A percentile compares a stretch with the other conserved stretches of the same genome.
Evolutionary conservation across 2,329 filamentous ascomycete genomes (phyloP).

Genomic region (Exophiala sp.): DNA sequence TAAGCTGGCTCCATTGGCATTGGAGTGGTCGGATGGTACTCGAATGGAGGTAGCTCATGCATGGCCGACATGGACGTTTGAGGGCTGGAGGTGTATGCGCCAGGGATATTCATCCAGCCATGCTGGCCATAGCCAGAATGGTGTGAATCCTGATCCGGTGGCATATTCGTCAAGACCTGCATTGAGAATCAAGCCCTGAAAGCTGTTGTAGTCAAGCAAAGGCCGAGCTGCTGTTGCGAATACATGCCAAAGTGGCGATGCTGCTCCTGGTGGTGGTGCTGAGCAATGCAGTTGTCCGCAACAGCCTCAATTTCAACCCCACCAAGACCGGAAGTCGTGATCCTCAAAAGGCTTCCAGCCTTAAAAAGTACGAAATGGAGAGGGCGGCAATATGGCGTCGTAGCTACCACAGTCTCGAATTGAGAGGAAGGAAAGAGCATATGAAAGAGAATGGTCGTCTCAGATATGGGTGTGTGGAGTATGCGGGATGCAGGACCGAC

Average conservation of each 20-base stretch:
- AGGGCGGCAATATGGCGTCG: not conserved
- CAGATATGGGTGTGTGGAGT: conserved; percentile 14
- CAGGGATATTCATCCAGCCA: conserved; percentile 45
- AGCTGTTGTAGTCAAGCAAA: conserved; percentile 4
- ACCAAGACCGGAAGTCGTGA: conserved; percentile 1
- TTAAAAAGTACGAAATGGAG: conserved; percentile 2
- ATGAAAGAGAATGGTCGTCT: conserved; percentile 18
- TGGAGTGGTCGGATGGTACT: conserved; percentile 61
- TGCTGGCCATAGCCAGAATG: conserved; percentile 44
- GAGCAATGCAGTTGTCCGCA: conserved; percentile 23
- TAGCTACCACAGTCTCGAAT: conserved; percentile 8
- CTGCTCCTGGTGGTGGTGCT: not conserved
- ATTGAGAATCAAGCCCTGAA: conserved; percentile 20
- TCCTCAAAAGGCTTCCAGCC: conserved; percentile 1
- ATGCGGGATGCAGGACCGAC: conserved; percentile 10
- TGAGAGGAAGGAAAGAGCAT: conserved; percentile 16
- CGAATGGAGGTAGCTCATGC: conserved; percentile 63
- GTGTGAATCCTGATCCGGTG: conserved; percentile 44
- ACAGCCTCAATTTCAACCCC: conserved; percentile 9
- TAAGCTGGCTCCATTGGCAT: conserved; percentile 57
- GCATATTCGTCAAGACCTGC: conserved; percentile 37
- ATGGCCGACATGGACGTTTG: conserved; percentile 60
- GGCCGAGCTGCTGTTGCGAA: conserved; percentile 6
- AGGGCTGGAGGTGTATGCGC: conserved; percentile 36
- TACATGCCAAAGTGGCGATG: conserved; percentile 12